Conservation (phyloP, 441 rosid species). For the Bruguiera hainesii region DNA sequence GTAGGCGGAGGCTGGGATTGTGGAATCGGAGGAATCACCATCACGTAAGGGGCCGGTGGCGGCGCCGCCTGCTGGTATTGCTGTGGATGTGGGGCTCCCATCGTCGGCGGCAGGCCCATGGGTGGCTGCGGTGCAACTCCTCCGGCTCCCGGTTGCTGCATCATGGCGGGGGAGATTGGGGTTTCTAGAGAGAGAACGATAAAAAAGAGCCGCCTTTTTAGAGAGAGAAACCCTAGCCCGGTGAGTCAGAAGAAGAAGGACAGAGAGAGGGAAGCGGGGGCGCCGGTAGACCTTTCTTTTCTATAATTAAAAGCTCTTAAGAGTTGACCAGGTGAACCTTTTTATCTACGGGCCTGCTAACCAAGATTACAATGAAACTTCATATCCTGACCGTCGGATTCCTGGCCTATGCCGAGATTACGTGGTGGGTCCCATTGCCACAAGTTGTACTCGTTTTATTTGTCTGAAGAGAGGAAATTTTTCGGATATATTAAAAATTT, state of each 20-base stretch:
- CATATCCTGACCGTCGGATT: background rate
- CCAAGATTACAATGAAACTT: background rate
- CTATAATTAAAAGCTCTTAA: too few relatives aligned
- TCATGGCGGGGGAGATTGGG: conserved; percentile 25
- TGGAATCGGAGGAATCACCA: conserved; percentile 45
- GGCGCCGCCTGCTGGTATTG: conserved; percentile 30
- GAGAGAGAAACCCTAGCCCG: background rate
- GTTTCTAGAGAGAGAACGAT: background rate
- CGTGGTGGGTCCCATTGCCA: too few relatives aligned
- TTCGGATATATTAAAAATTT: too few relatives aligned
- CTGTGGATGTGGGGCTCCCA: conserved; percentile 37
- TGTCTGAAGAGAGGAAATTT: too few relatives aligned
- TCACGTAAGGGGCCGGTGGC: conserved; percentile 50
- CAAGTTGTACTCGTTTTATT: too few relatives aligned
- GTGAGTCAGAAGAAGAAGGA: background rate
- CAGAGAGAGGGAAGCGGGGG: background rate
- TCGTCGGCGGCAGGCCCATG: conserved; percentile 26
- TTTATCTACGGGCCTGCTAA: background rate
- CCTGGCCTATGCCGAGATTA: too few relatives aligned
- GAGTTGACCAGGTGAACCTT: background rate
- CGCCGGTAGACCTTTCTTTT: too few relatives aligned
- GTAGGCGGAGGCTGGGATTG: conserved; percentile 41
- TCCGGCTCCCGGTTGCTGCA: conserved; percentile 66
- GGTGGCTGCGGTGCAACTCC: conserved; percentile 32
- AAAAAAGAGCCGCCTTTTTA: conserved; percentile 33